phyloP scores from a whole-genome alignment of 345 rosid genomes.

The Populus ilicifolia region DNA sequence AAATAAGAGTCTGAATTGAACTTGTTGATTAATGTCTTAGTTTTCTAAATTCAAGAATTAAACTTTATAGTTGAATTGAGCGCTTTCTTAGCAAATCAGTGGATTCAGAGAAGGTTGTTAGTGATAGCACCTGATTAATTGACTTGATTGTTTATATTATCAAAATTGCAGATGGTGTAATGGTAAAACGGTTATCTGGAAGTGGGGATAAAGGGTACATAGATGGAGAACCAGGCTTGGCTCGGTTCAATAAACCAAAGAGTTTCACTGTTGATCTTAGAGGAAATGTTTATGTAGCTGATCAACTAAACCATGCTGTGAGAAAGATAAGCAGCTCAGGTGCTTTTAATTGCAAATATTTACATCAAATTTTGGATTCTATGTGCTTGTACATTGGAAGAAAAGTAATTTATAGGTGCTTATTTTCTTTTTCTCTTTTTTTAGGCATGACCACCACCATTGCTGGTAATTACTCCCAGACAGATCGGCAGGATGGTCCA shows the following conservation, averaged over 20 bases:
- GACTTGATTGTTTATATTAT: background rate
- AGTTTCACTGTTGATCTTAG: slow-evolving; percentile 51
- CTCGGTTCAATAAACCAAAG: slow-evolving; percentile 47
- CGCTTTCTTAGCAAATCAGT: too few species aligned
- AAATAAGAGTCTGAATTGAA: too few species aligned
- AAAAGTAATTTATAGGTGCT: background rate
- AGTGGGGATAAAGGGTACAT: slow-evolving; percentile 28
- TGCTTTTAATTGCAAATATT: slow-evolving; percentile 13
- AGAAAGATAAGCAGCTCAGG: slow-evolving; percentile 62
- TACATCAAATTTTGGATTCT: background rate
- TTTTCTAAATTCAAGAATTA: too few species aligned
- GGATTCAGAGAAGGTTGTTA: too few species aligned
- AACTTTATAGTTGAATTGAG: too few species aligned
- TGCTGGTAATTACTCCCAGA: slow-evolving; percentile 47
- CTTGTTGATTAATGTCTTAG: too few species aligned
- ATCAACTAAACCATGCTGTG: slow-evolving; percentile 45
- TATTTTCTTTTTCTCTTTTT: background rate
- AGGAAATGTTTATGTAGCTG: slow-evolving; percentile 74
- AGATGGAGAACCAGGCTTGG: slow-evolving; percentile 49
- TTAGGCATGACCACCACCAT: slow-evolving; percentile 60
- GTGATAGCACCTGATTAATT: background rate
- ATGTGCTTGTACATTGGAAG: background rate
- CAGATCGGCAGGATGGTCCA: slow-evolving; percentile 55
- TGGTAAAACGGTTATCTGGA: slow-evolving; percentile 45
- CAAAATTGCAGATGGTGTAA: slow-evolving; percentile 37